These are phyloP conservation scores for Trichosporon ovoides DNA, from an alignment of 1,284 basidiomycete species.

Conservation along the genomic window DNA sequence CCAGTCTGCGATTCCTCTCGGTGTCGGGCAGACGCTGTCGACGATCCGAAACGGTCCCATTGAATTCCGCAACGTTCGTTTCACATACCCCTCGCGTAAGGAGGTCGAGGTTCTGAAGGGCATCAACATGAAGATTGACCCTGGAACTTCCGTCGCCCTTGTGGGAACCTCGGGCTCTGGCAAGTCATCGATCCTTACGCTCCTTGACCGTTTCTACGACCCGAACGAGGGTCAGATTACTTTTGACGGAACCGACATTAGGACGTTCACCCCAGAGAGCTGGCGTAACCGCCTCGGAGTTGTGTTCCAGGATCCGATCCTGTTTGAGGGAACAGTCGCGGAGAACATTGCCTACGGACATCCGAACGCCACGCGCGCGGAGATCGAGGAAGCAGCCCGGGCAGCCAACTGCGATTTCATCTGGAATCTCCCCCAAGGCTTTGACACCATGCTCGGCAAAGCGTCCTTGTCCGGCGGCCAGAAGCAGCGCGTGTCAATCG, in stretches of 20 bases:
- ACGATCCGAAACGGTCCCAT: constrained; percentile 60
- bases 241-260: constrained; percentile 83
- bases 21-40: constrained; percentile 58
- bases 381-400: constrained; percentile 81
- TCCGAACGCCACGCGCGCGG: constrained; percentile 63
- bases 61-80: constrained; percentile 71
- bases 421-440: constrained; percentile 79
- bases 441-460: constrained; percentile 59
- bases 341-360: constrained; percentile 90
- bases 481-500: constrained; percentile 53
- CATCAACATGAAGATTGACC: constrained; percentile 67
- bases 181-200: constrained; percentile 84
- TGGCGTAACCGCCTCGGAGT: constrained; percentile 84
- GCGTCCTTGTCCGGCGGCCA: constrained; percentile 51
- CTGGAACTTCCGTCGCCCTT: constrained; percentile 83
- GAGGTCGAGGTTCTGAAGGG: constrained; percentile 72
- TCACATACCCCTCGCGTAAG: constrained; percentile 79
- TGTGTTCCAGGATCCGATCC: constrained; percentile 64
- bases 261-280: constrained; percentile 70
- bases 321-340: constrained; percentile 74
- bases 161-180: constrained; percentile 84
- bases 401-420: constrained; percentile 96
- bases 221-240: constrained; percentile 73
- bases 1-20: constrained; percentile 63
- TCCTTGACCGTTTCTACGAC: constrained; percentile 90